A percentile compares a stretch with the other conserved stretches of the same genome.
phyloP scores from a whole-genome alignment of 768 basidiomycete species.

The Dendrothele bispora region DNA sequence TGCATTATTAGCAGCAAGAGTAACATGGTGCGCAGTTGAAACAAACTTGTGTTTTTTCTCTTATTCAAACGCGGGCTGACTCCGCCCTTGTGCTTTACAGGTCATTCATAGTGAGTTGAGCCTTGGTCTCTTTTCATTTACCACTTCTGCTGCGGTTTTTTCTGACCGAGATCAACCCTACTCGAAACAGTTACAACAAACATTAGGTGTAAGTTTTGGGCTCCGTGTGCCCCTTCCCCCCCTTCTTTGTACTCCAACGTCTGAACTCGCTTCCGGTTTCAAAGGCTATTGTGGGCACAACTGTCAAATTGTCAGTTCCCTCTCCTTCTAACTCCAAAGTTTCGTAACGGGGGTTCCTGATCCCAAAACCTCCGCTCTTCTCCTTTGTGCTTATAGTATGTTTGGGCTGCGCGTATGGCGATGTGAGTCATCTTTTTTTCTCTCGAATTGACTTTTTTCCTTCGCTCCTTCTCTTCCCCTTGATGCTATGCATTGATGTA shows the following conservation, averaged over 20 bases:
- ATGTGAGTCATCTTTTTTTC: constrained; percentile 39
- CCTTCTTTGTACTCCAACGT: background rate
- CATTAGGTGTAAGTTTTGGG: constrained; percentile 38
- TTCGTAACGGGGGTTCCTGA: no score
- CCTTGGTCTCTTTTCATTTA: no score
- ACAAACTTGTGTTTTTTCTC: background rate
- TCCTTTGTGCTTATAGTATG: constrained; percentile 30
- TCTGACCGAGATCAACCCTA: background rate
- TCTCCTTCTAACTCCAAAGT: no score
- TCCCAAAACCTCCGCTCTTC: constrained; percentile 1
- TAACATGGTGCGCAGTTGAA: constrained; percentile 40
- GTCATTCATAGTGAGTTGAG: constrained; percentile 50
- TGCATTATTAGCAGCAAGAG: constrained; percentile 35
- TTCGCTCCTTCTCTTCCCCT: background rate
- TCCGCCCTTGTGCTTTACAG: constrained; percentile 24
- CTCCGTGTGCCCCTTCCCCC: background rate
- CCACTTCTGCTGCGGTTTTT: background rate
- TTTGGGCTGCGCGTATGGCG: constrained; percentile 66
- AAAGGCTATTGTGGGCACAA: constrained; percentile 53
- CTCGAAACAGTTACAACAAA: constrained; percentile 39
- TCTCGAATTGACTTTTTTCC: background rate
- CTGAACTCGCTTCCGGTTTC: background rate
- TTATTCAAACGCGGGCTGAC: no score
- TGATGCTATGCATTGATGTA: no score
- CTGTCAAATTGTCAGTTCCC: constrained; percentile 51